Evolutionary conservation across 495 filamentous ascomycete species (phyloP), one percentile per base, ranked within the genome.

Genomic region (Bathelium albidoporum): DNA sequence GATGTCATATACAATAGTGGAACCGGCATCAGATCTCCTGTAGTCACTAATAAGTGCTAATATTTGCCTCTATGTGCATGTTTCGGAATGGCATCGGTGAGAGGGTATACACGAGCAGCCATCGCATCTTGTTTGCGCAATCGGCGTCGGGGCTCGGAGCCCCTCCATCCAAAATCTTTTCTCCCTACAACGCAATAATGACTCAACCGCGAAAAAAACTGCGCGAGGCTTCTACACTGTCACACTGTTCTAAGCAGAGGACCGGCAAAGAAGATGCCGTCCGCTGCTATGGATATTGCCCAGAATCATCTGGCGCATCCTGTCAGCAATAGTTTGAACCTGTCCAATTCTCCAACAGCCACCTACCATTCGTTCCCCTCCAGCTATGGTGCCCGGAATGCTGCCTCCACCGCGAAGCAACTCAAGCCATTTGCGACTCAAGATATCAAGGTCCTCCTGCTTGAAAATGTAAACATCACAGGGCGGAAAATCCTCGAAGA

Each of bases 381-480:
- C 32, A 74, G 74, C 67, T 74, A 77, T 71, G 68, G 72, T 68
- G 73, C 68, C 2, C 29, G 28, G 24, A 62, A 58, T n/a, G 63
- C 63, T 24, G 59, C 45, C 45, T 52, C 62, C 14, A 68, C 69
- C 29, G 59, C 65, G 74, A 96, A 95, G 76, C 89, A 87, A 60
- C 77, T 97, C 68, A 97, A 97, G 77, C 95, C 95, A 24, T 99
- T 99, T 75, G 87, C 90, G 65, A 94, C 91, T 4, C 83, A 89
- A 71, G 93, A 97, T 69, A 89, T 99, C 74, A 97, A 96, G 78
- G 95, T 99, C 43, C 79, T 99, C 62, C 81, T 99, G 9, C 78
- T 99, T 28, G 95, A 99, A 75, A 97, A 97, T 76, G 87, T 99
- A 62, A 97, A 97, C 73, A 80, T 90, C 75, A 91, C 90, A 24